Conservation (phyloP, 2,329 filamentous ascomycete genomes). For the Corynespora cassiicola region DNA sequence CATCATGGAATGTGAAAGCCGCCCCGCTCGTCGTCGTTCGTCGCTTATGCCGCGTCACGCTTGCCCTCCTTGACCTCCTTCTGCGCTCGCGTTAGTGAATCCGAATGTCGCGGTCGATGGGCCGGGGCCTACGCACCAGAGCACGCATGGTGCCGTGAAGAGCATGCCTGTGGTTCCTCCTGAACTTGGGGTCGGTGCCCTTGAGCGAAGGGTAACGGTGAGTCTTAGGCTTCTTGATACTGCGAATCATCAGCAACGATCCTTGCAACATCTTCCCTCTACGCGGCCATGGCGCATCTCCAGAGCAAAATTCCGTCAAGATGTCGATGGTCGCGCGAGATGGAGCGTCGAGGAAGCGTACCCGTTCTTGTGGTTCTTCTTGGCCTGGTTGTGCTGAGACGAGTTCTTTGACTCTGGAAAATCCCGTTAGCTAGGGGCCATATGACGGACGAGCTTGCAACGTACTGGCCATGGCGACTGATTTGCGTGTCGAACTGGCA, state of each 20-base stretch:
- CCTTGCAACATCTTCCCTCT: too few species aligned
- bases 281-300: too few species aligned
- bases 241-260: conserved; percentile 53
- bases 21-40: conserved; percentile 37
- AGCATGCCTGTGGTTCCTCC: conserved; percentile 99
- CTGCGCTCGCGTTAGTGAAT: too few species aligned
- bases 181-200: conserved; percentile 99
- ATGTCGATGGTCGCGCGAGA: neutral
- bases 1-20: conserved; percentile 47
- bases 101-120: neutral
- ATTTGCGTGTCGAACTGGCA: conserved; percentile 42
- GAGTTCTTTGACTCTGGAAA: conserved; percentile 97
- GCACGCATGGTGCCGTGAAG: conserved; percentile 99
- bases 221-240: conserved; percentile 99
- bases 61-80: conserved; percentile 98
- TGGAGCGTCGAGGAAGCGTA: conserved; percentile 58
- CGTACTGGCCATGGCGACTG: conserved; percentile 74
- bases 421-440: conserved; percentile 16
- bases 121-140: conserved; percentile 70
- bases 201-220: conserved; percentile 98
- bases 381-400: conserved; percentile 97
- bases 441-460: conserved; percentile 32
- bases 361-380: conserved; percentile 99
- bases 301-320: conserved; percentile 1
- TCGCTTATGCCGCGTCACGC: conserved; percentile 79